These are phyloP conservation scores for Pelagomonas calceolata DNA, from an alignment of 108 stramenopile genomes.

Conservation along the genomic window DNA sequence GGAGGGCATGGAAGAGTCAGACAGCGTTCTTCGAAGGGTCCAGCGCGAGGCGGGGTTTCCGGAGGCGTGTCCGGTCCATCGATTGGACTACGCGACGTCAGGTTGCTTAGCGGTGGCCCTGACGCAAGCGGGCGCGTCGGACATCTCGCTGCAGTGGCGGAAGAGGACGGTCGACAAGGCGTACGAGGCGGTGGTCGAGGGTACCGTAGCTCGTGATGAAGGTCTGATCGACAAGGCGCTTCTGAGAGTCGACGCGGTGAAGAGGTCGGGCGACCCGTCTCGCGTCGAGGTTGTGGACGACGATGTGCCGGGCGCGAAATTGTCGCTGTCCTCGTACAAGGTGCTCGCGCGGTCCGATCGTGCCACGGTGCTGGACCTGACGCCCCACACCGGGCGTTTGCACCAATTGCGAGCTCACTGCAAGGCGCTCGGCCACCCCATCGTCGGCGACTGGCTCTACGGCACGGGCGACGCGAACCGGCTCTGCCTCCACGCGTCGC, in stretches of 20 bases:
- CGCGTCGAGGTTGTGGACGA: not conserved
- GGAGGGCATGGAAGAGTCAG: not conserved
- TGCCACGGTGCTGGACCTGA: conserved; percentile 4
- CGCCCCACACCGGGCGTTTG: conserved; percentile 13
- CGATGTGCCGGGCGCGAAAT: no score
- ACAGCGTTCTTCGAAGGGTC: not conserved
- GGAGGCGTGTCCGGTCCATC: not conserved
- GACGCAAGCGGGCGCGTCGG: not conserved
- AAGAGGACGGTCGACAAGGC: not conserved
- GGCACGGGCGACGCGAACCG: conserved; percentile 11
- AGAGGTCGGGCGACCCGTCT: not conserved
- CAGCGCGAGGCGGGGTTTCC: not conserved
- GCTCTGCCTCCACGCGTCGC: conserved; percentile 2
- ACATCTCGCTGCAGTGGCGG: not conserved
- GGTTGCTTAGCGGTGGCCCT: not conserved
- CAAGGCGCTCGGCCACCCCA: conserved; percentile 61
- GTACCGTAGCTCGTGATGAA: not conserved
- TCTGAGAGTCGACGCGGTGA: not conserved
- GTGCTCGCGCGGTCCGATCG: not conserved
- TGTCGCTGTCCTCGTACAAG: not conserved
- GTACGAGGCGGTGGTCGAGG: not conserved
- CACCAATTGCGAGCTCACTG: conserved; percentile 71
- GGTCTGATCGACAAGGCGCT: not conserved
- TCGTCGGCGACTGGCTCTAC: conserved; percentile 68
- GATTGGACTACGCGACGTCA: not conserved